These are phyloP conservation scores for Salix brachista DNA, from an alignment of 345 rosid species.

Conservation along the genomic window DNA sequence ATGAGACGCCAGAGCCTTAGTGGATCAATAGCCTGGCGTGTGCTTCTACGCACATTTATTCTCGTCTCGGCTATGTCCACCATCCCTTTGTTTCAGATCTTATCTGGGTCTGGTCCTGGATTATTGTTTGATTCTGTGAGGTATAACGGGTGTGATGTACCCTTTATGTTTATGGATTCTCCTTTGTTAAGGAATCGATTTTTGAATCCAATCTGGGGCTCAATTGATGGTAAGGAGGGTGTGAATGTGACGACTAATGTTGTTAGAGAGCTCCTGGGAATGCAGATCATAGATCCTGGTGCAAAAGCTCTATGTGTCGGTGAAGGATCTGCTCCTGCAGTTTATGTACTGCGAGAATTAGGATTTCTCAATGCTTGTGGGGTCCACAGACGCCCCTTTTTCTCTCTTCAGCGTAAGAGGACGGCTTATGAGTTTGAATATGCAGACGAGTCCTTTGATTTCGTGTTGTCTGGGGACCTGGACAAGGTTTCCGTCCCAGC, in stretches of 20 bases:
- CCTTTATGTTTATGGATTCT: slow-evolving; percentile 25
- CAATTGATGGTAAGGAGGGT: slow-evolving; percentile 45
- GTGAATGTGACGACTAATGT: slow-evolving; percentile 45
- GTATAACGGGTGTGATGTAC: slow-evolving; percentile 41
- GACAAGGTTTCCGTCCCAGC: slow-evolving; percentile 68
- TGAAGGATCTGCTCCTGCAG: slow-evolving; percentile 53
- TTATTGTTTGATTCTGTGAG: slow-evolving; percentile 21
- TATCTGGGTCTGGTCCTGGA: slow-evolving; percentile 39
- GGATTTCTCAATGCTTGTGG: slow-evolving; percentile 53
- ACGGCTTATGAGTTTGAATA: slow-evolving; percentile 52
- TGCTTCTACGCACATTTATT: slow-evolving; percentile 56
- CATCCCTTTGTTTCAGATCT: slow-evolving; percentile 46
- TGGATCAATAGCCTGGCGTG: slow-evolving; percentile 54
- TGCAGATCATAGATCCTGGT: slow-evolving; percentile 42
- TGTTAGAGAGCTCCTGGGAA: slow-evolving; percentile 47
- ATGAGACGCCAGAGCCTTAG: slow-evolving; percentile 39
- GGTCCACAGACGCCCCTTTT: slow-evolving; percentile 47
- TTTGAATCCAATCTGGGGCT: slow-evolving; percentile 44
- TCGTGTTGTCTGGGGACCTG: slow-evolving; percentile 62
- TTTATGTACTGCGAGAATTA: slow-evolving; percentile 46
- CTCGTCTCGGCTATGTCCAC: slow-evolving; percentile 49
- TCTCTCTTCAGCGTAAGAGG: slow-evolving; percentile 58
- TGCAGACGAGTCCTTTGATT: slow-evolving; percentile 59
- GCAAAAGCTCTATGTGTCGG: slow-evolving; percentile 75
- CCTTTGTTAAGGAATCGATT: slow-evolving; percentile 29